Evolutionary conservation across 768 basidiomycete genomes (phyloP), one percentile per base, ranked within the genome.

Genomic region (Rossbeevera mucosa): DNA sequence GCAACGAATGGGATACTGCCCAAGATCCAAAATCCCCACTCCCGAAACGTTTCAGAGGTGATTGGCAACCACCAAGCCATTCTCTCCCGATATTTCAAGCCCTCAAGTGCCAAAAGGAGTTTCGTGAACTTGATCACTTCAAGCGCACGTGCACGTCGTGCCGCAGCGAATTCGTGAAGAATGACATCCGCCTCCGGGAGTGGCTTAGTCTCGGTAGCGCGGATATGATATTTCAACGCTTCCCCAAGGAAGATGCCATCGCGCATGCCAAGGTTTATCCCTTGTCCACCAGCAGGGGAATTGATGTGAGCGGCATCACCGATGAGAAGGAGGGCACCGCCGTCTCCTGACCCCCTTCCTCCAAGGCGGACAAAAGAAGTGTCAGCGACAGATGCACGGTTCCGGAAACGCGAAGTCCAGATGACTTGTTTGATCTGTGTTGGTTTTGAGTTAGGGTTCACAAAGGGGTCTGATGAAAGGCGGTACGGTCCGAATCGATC

Each of bases 281-380:
- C 80, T 50, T 80, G 79, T 1, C 80, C 80, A 2, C 80, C 80
- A 31, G 7, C 14, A 31, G 69, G n/a, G 80, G 80, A 76, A 51
- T 80, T 79, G 44, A 80, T 74, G n/a, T 77, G 80, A 30, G 30
- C 80, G 2, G 79, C 77, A 55, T 78, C 76, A 4, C 76, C 76
- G 5, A 75, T 26, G 31, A 79, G 56, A 30, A 68, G 18, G 50
- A 66, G 41, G 9, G 44, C 61, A 31, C 30, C 30, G 2, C 64
- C 67, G 14, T 50, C 50, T 9, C 14, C 41, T 8, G 47, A 12
- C 6, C 8, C 8, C 26, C 8, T 26, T 26, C 26, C 8, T 49
- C 60, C 62, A 16, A 72, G 56, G 42, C 76, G 26, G 8, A 26
- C 29, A 13, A 30, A 30, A 30, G 29, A 1, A 30, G 29, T 12